phyloP scores from a whole-genome alignment of 2,329 filamentous ascomycete species.

The Aspergillus latus region DNA sequence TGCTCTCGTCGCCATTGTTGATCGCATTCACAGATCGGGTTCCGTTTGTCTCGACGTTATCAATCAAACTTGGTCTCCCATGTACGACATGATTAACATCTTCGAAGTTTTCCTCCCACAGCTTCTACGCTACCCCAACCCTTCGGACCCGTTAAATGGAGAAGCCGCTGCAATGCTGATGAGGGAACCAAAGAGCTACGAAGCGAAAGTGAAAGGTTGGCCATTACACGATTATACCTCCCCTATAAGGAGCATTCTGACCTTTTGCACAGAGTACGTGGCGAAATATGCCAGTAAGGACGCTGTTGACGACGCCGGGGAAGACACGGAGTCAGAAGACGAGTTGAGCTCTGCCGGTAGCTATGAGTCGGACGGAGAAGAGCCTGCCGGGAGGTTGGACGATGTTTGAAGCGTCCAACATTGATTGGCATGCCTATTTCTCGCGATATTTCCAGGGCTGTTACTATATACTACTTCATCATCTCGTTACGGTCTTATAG shows the following conservation, averaged over 20 bases:
- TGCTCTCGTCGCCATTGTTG: conserved; percentile 10
- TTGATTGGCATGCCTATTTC: conserved; percentile 2
- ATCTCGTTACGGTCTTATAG: conserved; percentile 16
- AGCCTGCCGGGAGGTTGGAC: conserved; percentile 72
- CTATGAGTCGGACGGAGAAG: conserved; percentile 82
- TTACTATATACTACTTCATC: conserved; percentile 14
- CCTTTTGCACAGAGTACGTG: conserved; percentile 73
- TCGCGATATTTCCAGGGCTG: conserved; percentile 14
- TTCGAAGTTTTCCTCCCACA: conserved; percentile 95
- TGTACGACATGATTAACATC: conserved; percentile 98
- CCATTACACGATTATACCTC: not conserved
- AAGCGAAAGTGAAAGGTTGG: conserved; percentile 90
- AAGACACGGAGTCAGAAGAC: conserved; percentile 86
- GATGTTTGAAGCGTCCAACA: conserved; percentile 34
- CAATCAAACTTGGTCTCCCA: conserved; percentile 99
- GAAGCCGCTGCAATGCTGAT: conserved; percentile 93
- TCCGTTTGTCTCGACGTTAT: conserved; percentile 98
- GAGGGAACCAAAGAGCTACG: conserved; percentile 88
- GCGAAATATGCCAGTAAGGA: conserved; percentile 91
- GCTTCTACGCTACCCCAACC: conserved; percentile 92
- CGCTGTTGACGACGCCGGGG: conserved; percentile 80
- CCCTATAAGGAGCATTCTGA: conserved; percentile 4
- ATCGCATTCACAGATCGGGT: conserved; percentile 65
- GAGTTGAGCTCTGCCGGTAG: conserved; percentile 95
- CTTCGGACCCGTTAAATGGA: conserved; percentile 91